Evolutionary conservation across 169 alveolate genomes (phyloP), one percentile per base, ranked within the genome.

Genomic region (Cystoisospora suis): DNA sequence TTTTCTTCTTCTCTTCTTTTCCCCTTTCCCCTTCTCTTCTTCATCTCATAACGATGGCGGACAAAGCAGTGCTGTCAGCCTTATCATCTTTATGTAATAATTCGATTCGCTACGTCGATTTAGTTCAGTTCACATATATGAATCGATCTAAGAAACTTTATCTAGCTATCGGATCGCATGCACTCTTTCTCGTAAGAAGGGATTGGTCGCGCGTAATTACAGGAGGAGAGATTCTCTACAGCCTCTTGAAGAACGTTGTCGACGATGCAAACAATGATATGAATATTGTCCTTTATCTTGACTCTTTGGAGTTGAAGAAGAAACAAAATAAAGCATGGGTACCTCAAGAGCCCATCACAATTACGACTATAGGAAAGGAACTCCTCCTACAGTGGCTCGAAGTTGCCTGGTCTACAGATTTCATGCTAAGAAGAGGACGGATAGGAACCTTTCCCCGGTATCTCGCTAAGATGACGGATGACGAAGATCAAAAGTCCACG

Each of bases 311-410:
- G 32, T 36, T 77, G 44, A 0, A 40, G n/a, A 3, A 29, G 34
- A 46, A 27, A 29, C 59, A 42, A 20, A 46, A 46, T 45, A 46
- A 42, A 17, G 87, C 29, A 42, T 77, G 87, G 87, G 20, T 1
- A 23, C 46, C 59, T 15, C 46, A 40, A 1, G 87, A 46, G 40
- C 87, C 87, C n/a, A 1, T 77, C 70, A 45, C 45, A 17, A 23
- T 77, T n/a, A 20, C 17, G 27, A 77, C 70, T 15, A 36, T 46
- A 27, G 59, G 47, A 40, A 42, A 36, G 32, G 69, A 27, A n/a
- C 70, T 42, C 29, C 87, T 77, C 7, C 70, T 45, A 27, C 59
- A 46, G 87, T 77, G 87, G 87, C 59, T 77, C 40, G 87, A 77
- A 45, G 69, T 46, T 69, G 40, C 69, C 49, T 77, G 87, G 87